Evolutionary conservation across 2,329 filamentous ascomycete species (phyloP).

Genomic region (Cordyceps fumosorosea): DNA sequence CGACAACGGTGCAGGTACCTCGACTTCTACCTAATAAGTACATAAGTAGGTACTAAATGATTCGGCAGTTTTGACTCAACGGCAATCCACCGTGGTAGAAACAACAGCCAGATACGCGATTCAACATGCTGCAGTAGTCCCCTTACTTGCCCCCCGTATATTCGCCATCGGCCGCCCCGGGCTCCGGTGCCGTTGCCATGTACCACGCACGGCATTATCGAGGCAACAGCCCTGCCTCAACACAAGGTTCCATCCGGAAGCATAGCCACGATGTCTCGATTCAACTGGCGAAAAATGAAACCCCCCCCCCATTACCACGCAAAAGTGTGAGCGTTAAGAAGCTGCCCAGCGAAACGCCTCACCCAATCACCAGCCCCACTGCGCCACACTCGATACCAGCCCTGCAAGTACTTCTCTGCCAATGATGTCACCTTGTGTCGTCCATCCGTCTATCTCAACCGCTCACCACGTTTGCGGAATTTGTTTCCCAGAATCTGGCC

Average conservation of each 20-base stretch:
- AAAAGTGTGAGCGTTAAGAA: background rate
- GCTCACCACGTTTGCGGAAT: background rate
- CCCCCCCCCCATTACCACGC: background rate
- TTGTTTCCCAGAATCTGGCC: background rate
- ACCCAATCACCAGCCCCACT: slow-evolving; percentile 5
- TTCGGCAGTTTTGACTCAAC: background rate
- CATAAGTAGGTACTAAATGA: no score
- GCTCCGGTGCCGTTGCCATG: background rate
- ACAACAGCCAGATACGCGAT: background rate
- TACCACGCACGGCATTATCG: background rate
- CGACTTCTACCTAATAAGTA: background rate
- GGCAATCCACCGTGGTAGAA: background rate
- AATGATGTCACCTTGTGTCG: slow-evolving; percentile 7
- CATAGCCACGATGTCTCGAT: background rate
- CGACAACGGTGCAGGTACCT: background rate
- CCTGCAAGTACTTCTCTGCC: background rate
- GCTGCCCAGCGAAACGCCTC: background rate
- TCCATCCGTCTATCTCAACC: background rate
- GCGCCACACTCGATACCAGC: slow-evolving; percentile 7
- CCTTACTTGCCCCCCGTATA: background rate
- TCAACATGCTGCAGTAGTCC: background rate
- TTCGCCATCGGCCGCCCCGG: background rate
- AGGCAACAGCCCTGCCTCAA: background rate
- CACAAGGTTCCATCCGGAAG: background rate
- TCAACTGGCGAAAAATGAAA: background rate